Evolutionary conservation across 2,329 filamentous ascomycete genomes (phyloP).

Genomic region (Dothidotthia symphoricarpi): DNA sequence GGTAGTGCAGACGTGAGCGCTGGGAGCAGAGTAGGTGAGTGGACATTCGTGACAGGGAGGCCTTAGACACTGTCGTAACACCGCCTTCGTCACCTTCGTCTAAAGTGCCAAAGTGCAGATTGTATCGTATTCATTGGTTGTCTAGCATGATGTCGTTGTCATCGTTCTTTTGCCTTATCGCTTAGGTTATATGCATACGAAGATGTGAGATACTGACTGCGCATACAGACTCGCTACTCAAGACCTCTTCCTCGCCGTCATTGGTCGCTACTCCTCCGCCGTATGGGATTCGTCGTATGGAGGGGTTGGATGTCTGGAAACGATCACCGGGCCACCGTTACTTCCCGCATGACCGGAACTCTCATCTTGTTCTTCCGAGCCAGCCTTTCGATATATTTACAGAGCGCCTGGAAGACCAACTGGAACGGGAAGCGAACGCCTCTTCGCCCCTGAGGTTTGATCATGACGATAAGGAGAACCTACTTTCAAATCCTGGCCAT

Average conservation of each 20-base stretch:
- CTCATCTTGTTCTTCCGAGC: background rate
- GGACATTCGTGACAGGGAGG: too few relatives aligned
- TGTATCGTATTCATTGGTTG: too few relatives aligned
- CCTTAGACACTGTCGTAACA: too few relatives aligned
- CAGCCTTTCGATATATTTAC: slow-evolving; percentile 17
- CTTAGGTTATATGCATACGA: too few relatives aligned
- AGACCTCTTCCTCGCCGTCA: background rate
- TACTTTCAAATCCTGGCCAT: slow-evolving; percentile 3
- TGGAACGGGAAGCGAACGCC: slow-evolving; percentile 15
- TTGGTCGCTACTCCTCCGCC: background rate
- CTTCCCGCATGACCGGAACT: slow-evolving; percentile 4
- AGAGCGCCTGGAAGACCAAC: slow-evolving; percentile 20
- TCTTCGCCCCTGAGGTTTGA: slow-evolving; percentile 19
- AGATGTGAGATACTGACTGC: slow-evolving; percentile 1
- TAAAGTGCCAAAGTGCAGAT: too few relatives aligned
- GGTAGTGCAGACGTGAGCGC: too few relatives aligned
- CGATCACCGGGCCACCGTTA: slow-evolving; percentile 4
- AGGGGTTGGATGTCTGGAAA: slow-evolving; percentile 6
- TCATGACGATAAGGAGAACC: slow-evolving; percentile 26
- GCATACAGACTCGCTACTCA: background rate
- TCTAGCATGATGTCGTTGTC: too few relatives aligned
- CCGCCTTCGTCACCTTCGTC: too few relatives aligned
- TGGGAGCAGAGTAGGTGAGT: too few relatives aligned
- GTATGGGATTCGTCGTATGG: slow-evolving; percentile 1
- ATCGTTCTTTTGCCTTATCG: too few relatives aligned